A percentile compares a stretch with the other conserved stretches of the same genome.
Evolutionary conservation across 1,139 yeast species (phyloP).

Genomic region (Pichia terricola): DNA sequence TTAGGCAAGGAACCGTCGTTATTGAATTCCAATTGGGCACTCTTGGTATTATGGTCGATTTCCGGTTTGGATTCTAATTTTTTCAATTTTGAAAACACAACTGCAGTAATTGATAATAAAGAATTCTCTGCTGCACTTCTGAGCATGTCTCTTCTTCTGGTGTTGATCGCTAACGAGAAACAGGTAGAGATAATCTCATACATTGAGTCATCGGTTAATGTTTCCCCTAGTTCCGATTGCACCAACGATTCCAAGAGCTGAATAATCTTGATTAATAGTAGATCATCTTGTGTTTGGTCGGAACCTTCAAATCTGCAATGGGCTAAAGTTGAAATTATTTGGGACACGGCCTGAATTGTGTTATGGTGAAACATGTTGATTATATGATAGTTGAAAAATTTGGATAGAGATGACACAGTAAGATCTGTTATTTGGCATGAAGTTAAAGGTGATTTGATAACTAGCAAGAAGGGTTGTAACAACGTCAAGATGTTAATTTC

Average conservation of each 20-base stretch:
- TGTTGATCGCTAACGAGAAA: slow-evolving; percentile 84
- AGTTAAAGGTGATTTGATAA: slow-evolving; percentile 78
- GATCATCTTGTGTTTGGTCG: slow-evolving; percentile 88
- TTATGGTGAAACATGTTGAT: slow-evolving; percentile 37
- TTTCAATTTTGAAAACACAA: slow-evolving; percentile 55
- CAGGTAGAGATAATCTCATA: slow-evolving; percentile 90
- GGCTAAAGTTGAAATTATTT: slow-evolving; percentile 68
- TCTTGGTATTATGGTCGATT: slow-evolving; percentile 23
- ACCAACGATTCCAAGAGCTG: slow-evolving; percentile 63
- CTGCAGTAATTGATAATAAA: slow-evolving; percentile 58
- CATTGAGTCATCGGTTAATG: slow-evolving; percentile 71
- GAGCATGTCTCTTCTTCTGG: slow-evolving; percentile 81
- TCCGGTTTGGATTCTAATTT: slow-evolving; percentile 33
- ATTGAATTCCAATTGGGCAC: slow-evolving; percentile 20
- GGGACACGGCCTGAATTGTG: slow-evolving; percentile 45
- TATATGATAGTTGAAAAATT: slow-evolving; percentile 53
- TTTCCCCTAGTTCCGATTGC: slow-evolving; percentile 50
- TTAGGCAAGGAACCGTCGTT: slow-evolving; percentile 20
- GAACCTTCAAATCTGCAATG: slow-evolving; percentile 96
- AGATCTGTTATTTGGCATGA: slow-evolving; percentile 80
- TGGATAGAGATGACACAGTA: slow-evolving; percentile 69
- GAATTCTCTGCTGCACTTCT: slow-evolving; percentile 87
- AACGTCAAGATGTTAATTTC: slow-evolving; percentile 65
- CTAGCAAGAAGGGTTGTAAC: slow-evolving; percentile 76
- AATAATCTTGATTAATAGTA: slow-evolving; percentile 76